Conservation (phyloP, 2,329 filamentous ascomycete genomes). For the Didymella arachidicola region DNA sequence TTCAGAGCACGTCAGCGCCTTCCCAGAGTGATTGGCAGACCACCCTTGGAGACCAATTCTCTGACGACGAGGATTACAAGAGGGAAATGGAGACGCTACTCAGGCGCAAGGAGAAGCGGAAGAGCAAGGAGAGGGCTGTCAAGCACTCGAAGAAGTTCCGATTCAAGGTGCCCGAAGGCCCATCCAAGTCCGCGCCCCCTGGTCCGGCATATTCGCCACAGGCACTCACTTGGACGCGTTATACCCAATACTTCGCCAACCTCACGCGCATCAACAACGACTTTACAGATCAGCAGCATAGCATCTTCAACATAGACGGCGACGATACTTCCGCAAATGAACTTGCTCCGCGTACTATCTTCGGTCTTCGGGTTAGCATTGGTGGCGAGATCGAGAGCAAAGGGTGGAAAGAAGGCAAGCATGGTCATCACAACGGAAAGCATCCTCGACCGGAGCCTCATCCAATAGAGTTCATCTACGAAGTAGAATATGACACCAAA, state of each 20-base stretch:
- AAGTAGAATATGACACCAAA: slow-evolving; percentile 87
- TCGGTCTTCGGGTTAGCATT: slow-evolving; percentile 39
- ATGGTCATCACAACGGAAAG: slow-evolving; percentile 64
- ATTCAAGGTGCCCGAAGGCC: slow-evolving; percentile 69
- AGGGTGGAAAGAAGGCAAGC: slow-evolving; percentile 71
- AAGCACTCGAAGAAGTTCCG: slow-evolving; percentile 52
- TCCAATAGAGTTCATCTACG: slow-evolving; percentile 72
- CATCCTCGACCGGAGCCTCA: slow-evolving; percentile 60
- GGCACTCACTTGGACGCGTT: slow-evolving; percentile 77
- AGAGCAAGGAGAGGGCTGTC: slow-evolving; percentile 42
- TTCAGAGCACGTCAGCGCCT: slow-evolving; percentile 18
- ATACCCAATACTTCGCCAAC: slow-evolving; percentile 93
- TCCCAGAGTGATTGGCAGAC: slow-evolving; percentile 17
- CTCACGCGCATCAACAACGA: slow-evolving; percentile 88
- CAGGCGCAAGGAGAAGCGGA: slow-evolving; percentile 59
- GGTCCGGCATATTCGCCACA: slow-evolving; percentile 93
- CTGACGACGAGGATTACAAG: slow-evolving; percentile 46
- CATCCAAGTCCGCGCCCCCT: slow-evolving; percentile 74
- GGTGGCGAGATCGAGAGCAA: slow-evolving; percentile 37
- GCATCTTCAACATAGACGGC: slow-evolving; percentile 1
- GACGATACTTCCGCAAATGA: slow-evolving; percentile 16
- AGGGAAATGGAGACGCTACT: slow-evolving; percentile 56
- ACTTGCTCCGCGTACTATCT: slow-evolving; percentile 29
- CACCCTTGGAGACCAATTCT: slow-evolving; percentile 17
- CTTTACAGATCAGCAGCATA: slow-evolving; percentile 47